Conservation (phyloP, 192 early-diverging fungal genomes). For the Podila epicladia region DNA sequence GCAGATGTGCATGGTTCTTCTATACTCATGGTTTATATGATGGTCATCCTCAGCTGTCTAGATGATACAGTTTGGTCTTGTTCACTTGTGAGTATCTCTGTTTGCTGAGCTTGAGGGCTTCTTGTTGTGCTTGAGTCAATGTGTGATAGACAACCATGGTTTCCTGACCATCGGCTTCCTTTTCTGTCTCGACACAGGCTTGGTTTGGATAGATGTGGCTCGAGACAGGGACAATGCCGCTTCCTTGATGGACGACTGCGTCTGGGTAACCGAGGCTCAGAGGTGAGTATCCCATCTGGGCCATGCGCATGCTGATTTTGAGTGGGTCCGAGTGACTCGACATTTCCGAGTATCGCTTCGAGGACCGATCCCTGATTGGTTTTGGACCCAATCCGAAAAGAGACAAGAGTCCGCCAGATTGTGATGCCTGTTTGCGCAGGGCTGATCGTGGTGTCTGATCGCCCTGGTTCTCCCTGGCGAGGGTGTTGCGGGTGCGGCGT, state of each 20-base stretch:
- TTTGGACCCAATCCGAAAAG: background rate
- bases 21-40: too few species aligned
- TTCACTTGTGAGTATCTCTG: constrained; percentile 13
- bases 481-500: constrained; percentile 31
- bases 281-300: constrained; percentile 43
- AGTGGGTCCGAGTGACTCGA: constrained; percentile 33
- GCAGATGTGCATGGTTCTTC: too few species aligned
- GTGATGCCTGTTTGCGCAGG: constrained; percentile 11
- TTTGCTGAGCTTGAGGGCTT: constrained; percentile 44
- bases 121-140: constrained; percentile 43
- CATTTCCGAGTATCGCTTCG: constrained; percentile 46
- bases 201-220: constrained; percentile 50
- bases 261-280: constrained; percentile 45
- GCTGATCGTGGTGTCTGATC: constrained; percentile 32
- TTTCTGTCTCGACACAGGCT: constrained; percentile 47
- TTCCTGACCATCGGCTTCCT: constrained; percentile 36
- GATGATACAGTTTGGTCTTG: constrained; percentile 17
- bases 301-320: constrained; percentile 33
- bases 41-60: background rate
- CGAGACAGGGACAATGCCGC: constrained; percentile 34
- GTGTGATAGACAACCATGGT: constrained; percentile 42
- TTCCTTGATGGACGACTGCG: constrained; percentile 39
- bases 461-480: constrained; percentile 40
- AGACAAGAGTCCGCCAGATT: constrained; percentile 13
- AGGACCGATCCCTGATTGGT: background rate